These are phyloP conservation scores for Tylopilus intermedius DNA, from an alignment of 768 basidiomycete genomes.

Conservation along the genomic window DNA sequence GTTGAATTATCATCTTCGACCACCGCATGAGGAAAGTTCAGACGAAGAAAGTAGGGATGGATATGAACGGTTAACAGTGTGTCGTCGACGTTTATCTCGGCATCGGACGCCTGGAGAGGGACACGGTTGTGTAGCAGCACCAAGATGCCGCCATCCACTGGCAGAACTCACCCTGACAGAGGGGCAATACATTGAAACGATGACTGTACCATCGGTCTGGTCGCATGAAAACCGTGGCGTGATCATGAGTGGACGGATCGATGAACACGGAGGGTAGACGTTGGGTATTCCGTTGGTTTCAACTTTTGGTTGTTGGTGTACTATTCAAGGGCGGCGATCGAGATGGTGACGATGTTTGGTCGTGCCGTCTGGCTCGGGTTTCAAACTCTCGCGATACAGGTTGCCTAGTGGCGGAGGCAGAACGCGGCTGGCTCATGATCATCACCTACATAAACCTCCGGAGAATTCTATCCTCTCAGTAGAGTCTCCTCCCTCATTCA, in stretches of 20 bases:
- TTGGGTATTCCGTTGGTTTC: too few relatives aligned
- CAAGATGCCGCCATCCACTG: neutral
- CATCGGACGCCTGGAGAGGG: slow-evolving; percentile 63
- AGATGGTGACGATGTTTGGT: neutral
- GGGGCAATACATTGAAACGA: slow-evolving; percentile 63
- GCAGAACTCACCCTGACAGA: slow-evolving; percentile 55
- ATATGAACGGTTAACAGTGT: slow-evolving; percentile 68
- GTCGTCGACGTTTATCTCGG: slow-evolving; percentile 72
- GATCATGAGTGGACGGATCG: slow-evolving; percentile 47
- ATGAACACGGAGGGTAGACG: neutral
- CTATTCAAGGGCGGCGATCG: neutral
- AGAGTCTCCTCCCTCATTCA: neutral
- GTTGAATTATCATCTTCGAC: slow-evolving; percentile 62
- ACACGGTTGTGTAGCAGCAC: slow-evolving; percentile 12
- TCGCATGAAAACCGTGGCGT: slow-evolving; percentile 71
- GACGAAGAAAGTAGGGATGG: slow-evolving; percentile 79
- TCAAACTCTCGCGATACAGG: neutral
- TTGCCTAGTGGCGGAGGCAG: slow-evolving; percentile 3
- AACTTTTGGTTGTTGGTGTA: neutral
- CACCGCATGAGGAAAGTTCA: slow-evolving; percentile 65
- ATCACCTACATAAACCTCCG: slow-evolving; percentile 1
- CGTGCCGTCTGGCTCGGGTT: neutral
- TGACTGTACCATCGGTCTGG: slow-evolving; percentile 53
- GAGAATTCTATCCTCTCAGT: neutral
- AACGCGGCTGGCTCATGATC: neutral